Evolutionary conservation across 2,329 filamentous ascomycete species (phyloP), one percentile per base, ranked within the genome.

Genomic region (Cytospora chrysosperma): DNA sequence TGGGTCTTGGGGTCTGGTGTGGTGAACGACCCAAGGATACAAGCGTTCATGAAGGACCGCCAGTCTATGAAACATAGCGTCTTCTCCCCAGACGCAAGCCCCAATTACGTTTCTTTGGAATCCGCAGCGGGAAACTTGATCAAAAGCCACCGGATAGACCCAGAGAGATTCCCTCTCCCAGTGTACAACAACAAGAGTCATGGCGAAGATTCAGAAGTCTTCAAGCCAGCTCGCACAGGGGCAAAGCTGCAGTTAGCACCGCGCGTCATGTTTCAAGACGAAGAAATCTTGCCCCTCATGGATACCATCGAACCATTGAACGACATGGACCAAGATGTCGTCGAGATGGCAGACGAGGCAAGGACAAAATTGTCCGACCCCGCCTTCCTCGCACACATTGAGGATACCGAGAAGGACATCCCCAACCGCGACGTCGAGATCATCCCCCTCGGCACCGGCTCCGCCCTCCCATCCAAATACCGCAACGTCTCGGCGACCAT

Each of bases 401-500:
- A 82, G 32, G 74, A 80, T 50, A 75, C 81, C 15, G 85, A 88
- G 67, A 76, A 82, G n/a, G 84, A 88, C 65, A 84, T 96, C 2
- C 90, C 90, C 2, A 85, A 86, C 68, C 82, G 85, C 37, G 88
- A 97, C 70, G 86, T 89, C 0, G 93, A 97, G 74, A 86, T 99
- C 56, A 89, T 93, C 47, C 87, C 93, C 1, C 84, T 99, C 0
- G 95, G 95, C 7, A 99, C 95, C 3, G 95, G 95, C 10, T 98
- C 94, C 3, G 91, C 94, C 0, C 74, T 90, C 19, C 95, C 95
- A 1, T 96, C 92, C 37, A 96, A 96, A 74, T 95, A 97, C 75
- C 90, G 95, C 70, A 99, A 98, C 73, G 95, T 99, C 24, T 97
- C 94, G 13, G 88, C 88, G 2, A 97, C 93, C 0, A 81, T 99